Evolutionary conservation across 2,329 filamentous ascomycete genomes (phyloP).

Genomic region (Calonectria hongkongensis): DNA sequence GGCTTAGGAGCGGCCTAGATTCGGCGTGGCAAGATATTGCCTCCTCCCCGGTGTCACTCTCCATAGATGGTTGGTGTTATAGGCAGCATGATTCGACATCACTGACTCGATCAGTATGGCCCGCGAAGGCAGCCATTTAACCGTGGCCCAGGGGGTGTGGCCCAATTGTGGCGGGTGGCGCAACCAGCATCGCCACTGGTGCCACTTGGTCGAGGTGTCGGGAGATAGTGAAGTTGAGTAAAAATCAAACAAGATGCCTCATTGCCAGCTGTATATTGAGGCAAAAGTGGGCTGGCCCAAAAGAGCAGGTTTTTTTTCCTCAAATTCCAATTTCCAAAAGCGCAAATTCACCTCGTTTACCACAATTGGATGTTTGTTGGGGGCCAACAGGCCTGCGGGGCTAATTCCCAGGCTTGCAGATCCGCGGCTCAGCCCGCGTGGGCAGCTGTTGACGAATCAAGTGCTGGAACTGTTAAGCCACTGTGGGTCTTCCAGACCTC

Average conservation of each 20-base stretch:
- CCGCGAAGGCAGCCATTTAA: conserved; percentile 3
- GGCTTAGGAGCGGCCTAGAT: background rate
- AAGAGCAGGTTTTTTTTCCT: background rate
- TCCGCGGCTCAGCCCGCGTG: no score
- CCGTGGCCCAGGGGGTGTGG: background rate
- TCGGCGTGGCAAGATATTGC: conserved; percentile 2
- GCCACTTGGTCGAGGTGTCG: background rate
- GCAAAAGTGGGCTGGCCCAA: background rate
- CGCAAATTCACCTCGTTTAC: background rate
- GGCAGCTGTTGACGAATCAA: background rate
- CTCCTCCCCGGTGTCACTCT: background rate
- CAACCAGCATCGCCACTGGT: background rate
- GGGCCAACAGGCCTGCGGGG: background rate
- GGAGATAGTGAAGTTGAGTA: background rate
- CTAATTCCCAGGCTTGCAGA: no score
- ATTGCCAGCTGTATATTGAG: background rate
- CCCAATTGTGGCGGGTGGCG: conserved; percentile 24
- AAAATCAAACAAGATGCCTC: conserved; percentile 32
- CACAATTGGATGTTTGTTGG: background rate
- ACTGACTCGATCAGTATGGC: background rate
- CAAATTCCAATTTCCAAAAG: background rate
- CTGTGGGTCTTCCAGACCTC: no score
- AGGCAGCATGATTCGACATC: background rate
- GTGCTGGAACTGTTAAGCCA: no score
- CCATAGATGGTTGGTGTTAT: background rate